phyloP scores from a whole-genome alignment of 108 stramenopile genomes.

The Nitzschia inconspicua region DNA sequence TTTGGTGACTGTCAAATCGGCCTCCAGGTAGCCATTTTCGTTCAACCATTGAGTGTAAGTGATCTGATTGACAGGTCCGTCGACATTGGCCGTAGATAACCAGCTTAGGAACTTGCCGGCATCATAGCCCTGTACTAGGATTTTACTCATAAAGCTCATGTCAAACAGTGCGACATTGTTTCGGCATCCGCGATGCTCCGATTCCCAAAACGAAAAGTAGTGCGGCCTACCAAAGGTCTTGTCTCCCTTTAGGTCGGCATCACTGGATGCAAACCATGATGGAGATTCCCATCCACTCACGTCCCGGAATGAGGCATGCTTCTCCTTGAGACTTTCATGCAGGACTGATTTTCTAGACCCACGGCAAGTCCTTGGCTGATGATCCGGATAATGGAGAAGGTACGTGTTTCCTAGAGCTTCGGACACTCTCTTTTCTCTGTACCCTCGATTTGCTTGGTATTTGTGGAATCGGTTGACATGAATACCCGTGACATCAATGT shows the following conservation, averaged over 20 bases:
- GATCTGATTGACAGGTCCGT: conserved; percentile 36
- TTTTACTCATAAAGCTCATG: conserved; percentile 87
- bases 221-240: conserved; percentile 45
- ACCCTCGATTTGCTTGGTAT: conserved; percentile 49
- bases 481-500: conserved; percentile 59
- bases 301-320: conserved; percentile 50
- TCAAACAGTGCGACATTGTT: conserved; percentile 67
- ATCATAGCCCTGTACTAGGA: conserved; percentile 59
- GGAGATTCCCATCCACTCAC: conserved; percentile 75
- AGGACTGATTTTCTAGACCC: conserved; percentile 47
- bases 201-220: conserved; percentile 50
- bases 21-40: conserved; percentile 55
- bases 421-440: conserved; percentile 42
- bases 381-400: conserved; percentile 60
- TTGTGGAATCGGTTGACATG: conserved; percentile 55
- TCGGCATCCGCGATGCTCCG: conserved; percentile 61
- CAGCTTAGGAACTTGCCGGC: conserved; percentile 60
- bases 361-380: conserved; percentile 41
- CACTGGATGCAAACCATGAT: conserved; percentile 41
- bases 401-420: conserved; percentile 73
- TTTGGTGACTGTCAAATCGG: conserved; percentile 75
- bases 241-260: not conserved
- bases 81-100: conserved; percentile 67
- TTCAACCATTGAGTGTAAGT: conserved; percentile 80
- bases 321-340: conserved; percentile 36